Percentiles rank a stretch among this genome's conserved stretches.
phyloP scores from a whole-genome alignment of 257 asterid species.

The Verbena officinalis region DNA sequence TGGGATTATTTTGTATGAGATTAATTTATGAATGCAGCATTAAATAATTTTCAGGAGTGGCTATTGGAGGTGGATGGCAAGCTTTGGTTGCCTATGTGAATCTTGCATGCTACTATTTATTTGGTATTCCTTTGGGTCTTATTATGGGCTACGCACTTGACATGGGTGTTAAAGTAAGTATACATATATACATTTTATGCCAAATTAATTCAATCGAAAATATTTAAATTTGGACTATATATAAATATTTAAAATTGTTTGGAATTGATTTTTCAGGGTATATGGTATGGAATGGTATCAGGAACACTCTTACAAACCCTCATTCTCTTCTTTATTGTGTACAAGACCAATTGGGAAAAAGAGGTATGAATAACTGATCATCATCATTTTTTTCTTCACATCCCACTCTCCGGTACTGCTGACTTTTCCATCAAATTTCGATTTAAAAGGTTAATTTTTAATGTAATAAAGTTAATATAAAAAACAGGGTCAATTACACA shows the following conservation, averaged over 20 bases:
- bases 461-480: no score
- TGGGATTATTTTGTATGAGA: no score
- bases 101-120: slow-evolving; percentile 45
- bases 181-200: not conserved
- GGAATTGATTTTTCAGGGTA: slow-evolving; percentile 39
- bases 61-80: slow-evolving; percentile 71
- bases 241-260: not conserved
- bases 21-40: no score
- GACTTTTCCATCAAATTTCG: no score
- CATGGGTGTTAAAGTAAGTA: slow-evolving; percentile 49
- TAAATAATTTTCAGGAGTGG: slow-evolving; percentile 51
- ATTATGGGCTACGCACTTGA: slow-evolving; percentile 40
- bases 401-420: no score
- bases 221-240: not conserved
- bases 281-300: slow-evolving; percentile 62
- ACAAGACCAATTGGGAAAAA: slow-evolving; percentile 52
- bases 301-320: slow-evolving; percentile 55
- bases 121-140: slow-evolving; percentile 56
- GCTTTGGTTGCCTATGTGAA: slow-evolving; percentile 55
- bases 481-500: no score
- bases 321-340: slow-evolving; percentile 41
- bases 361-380: slow-evolving; percentile 36
- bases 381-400: no score
- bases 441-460: no score
- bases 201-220: not conserved